phyloP scores from a whole-genome alignment of 2,329 filamentous ascomycete species.

The Stagonosporopsis vannaccii region DNA sequence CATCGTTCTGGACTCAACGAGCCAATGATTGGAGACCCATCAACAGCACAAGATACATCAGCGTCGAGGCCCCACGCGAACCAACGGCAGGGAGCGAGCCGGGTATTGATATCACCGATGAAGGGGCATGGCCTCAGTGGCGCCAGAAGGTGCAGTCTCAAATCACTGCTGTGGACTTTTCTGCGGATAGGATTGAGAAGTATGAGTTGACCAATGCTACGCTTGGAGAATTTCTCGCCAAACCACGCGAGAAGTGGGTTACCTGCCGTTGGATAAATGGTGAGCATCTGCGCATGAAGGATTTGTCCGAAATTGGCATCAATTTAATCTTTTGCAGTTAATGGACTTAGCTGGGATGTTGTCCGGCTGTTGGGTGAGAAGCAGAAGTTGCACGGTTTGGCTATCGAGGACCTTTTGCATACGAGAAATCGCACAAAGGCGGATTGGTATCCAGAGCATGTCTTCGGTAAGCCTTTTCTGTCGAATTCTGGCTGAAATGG shows the following conservation, averaged over 20 bases:
- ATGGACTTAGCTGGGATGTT: constrained; percentile 91
- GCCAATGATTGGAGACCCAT: background rate
- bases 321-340: constrained; percentile 58
- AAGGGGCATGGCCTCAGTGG: constrained; percentile 44
- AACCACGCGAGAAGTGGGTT: constrained; percentile 69
- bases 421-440: constrained; percentile 85
- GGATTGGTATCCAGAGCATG: constrained; percentile 79
- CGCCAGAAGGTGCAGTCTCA: constrained; percentile 67
- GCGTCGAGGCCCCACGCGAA: constrained; percentile 9
- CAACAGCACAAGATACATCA: constrained; percentile 1
- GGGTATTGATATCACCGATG: constrained; percentile 53
- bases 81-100: constrained; percentile 42
- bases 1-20: background rate
- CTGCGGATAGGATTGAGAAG: constrained; percentile 70
- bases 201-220: constrained; percentile 73
- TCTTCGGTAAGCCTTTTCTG: constrained; percentile 58
- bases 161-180: constrained; percentile 87
- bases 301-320: background rate
- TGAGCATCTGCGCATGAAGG: constrained; percentile 56
- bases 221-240: constrained; percentile 71
- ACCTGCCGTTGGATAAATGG: constrained; percentile 91
- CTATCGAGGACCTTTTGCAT: constrained; percentile 88
- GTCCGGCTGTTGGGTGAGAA: constrained; percentile 79
- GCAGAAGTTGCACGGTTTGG: constrained; percentile 79
- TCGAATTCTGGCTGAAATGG: background rate